phyloP scores from a whole-genome alignment of 441 rosid genomes.

The Gossypium lobatum region DNA sequence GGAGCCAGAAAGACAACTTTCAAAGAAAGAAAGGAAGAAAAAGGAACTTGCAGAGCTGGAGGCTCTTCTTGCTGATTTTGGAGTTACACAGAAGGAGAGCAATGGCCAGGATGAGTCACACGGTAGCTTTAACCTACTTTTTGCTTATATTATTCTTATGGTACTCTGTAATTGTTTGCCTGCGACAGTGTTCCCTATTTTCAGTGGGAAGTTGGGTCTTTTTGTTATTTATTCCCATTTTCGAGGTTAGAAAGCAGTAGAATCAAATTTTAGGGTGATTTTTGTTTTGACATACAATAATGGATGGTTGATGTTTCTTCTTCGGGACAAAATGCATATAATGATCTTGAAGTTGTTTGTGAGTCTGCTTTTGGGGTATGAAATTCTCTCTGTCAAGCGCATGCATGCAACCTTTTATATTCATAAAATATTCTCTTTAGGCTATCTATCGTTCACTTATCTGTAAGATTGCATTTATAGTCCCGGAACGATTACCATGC shows the following conservation, averaged over 20 bases:
- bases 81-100: constrained; percentile 36
- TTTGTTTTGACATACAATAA: not conserved
- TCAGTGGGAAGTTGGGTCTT: not conserved
- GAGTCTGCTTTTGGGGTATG: not conserved
- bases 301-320: not conserved
- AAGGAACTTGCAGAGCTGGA: constrained; percentile 79
- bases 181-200: not conserved
- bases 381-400: not conserved
- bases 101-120: constrained; percentile 40
- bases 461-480: not conserved
- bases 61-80: constrained; percentile 67
- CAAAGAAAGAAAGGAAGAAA: constrained; percentile 70
- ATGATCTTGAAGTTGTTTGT: not conserved
- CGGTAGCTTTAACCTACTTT: constrained; percentile 30
- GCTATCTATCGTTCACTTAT: not conserved
- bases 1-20: constrained; percentile 71
- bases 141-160: not conserved
- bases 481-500: not conserved
- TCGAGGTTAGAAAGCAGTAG: not conserved
- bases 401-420: not conserved
- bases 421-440: not conserved
- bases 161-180: not conserved
- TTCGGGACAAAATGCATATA: not conserved
- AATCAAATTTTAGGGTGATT: not conserved
- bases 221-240: not conserved